Evolutionary conservation across 1,284 basidiomycete genomes (phyloP), one percentile per base, ranked within the genome.

Genomic region (Pseudozyma sp.): DNA sequence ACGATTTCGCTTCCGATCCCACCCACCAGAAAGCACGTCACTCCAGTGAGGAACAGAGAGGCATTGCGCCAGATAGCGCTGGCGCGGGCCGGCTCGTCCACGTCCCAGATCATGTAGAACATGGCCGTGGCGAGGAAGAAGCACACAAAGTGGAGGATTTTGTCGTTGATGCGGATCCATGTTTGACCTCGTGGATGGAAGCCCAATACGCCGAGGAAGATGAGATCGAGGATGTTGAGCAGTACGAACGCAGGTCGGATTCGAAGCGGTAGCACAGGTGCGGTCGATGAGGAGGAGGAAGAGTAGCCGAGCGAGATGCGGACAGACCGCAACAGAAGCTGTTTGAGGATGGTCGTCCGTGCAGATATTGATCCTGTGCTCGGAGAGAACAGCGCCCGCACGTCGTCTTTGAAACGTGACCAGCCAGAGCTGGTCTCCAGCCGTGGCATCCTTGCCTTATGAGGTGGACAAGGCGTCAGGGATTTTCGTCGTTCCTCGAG

Each of bases 71-170:
- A 95, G 73, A 92, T 89, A 90, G 91, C 92, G 83, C 92, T 88
- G 67, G 91, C 51, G 1, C 78, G 47, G 2, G 71, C 81, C 0
- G 67, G 54, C 90, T 94, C 92, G 71, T 94, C 92, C 11, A 94
- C 90, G 75, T 93, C 92, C 64, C 92, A 89, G 50, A 94, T 92
- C 79, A 92, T 92, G 84, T 93, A 95, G 85, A 94, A 94, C 7
- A 93, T 88, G 6, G 86, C 89, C 0, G 93, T 94, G 0, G 93
- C 92, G 33, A 92, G 68, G 64, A 87, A 87, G 75, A 96, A 91
- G 83, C 92, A 93, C 24, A 92, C 79, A 81, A 95, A 94, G 80
- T 93, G 94, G 31, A 94, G 85, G 13, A 94, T 79, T 85, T 94
- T 94, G 88, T 92, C 91, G 81, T 92, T 92, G 35, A 94, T 82